Evolutionary conservation across 2,329 filamentous ascomycete species (phyloP).

Genomic region (Colletotrichum zoysiae): DNA sequence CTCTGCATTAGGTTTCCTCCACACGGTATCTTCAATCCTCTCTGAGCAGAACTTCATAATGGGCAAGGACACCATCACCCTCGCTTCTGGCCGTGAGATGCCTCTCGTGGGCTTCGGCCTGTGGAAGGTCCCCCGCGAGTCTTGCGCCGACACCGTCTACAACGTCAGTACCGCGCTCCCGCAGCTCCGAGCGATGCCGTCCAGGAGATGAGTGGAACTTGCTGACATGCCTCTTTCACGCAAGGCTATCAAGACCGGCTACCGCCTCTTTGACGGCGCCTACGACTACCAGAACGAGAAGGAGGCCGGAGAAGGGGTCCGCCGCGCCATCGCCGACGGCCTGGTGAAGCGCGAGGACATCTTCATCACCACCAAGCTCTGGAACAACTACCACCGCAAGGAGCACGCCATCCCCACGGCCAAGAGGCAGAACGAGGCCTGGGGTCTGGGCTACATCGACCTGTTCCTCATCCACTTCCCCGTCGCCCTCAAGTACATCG

Average conservation of each 20-base stretch:
- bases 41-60: conserved; percentile 23
- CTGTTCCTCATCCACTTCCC: conserved; percentile 77
- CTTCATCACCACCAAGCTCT: conserved; percentile 88
- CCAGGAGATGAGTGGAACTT: not conserved
- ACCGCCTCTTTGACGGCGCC: conserved; percentile 65
- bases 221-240: not conserved
- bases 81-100: conserved; percentile 63
- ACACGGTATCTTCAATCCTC: not conserved
- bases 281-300: conserved; percentile 74
- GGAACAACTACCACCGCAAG: conserved; percentile 80
- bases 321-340: conserved; percentile 65
- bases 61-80: conserved; percentile 56
- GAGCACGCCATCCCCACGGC: conserved; percentile 73
- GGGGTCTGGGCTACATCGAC: conserved; percentile 76
- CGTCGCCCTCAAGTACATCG: conserved; percentile 58
- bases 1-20: not conserved
- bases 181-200: too few species aligned
- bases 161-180: conserved; percentile 48
- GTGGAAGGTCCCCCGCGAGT: conserved; percentile 73
- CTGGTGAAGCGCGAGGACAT: conserved; percentile 80
- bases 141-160: conserved; percentile 71
- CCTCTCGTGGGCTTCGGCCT: conserved; percentile 74
- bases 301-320: conserved; percentile 74
- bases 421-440: conserved; percentile 70
- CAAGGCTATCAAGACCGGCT: conserved; percentile 64